These are phyloP conservation scores for Aspergillus sp. DNA, from an alignment of 2,329 filamentous ascomycete species.

Conservation along the genomic window DNA sequence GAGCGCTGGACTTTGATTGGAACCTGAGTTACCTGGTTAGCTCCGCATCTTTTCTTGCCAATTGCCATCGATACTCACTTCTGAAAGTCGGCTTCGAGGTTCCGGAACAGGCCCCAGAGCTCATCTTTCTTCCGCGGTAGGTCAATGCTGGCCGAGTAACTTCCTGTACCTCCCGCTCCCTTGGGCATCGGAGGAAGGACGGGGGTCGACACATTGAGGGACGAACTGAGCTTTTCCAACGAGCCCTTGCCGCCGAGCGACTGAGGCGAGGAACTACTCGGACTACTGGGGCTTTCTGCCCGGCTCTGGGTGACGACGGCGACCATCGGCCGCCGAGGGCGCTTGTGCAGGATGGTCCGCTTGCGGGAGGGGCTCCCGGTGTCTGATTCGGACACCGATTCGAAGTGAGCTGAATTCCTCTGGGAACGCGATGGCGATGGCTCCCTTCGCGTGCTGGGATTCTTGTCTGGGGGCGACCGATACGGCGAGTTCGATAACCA, in stretches of 20 bases:
- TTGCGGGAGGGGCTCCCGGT: constrained; percentile 23
- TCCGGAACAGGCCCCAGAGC: constrained; percentile 66
- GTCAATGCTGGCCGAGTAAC: constrained; percentile 30
- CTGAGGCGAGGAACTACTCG: constrained; percentile 39
- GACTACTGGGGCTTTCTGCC: constrained; percentile 33
- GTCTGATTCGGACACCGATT: constrained; percentile 18
- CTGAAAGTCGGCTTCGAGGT: constrained; percentile 66
- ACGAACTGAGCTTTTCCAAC: constrained; percentile 45
- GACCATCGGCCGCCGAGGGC: constrained; percentile 40
- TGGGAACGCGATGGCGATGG: constrained; percentile 23
- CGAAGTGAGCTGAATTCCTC: constrained; percentile 17
- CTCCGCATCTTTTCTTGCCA: not conserved
- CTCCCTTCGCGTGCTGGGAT: constrained; percentile 28
- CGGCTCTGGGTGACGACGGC: constrained; percentile 37
- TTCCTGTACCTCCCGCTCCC: constrained; percentile 41
- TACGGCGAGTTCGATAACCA: constrained; percentile 47
- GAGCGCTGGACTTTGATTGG: constrained; percentile 66
- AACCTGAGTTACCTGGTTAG: constrained; percentile 52
- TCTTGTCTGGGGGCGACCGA: constrained; percentile 45
- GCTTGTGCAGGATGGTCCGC: constrained; percentile 35
- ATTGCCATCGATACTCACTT: constrained; percentile 49
- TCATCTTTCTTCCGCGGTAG: constrained; percentile 64
- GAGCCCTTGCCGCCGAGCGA: constrained; percentile 44
- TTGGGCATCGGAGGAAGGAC: constrained; percentile 49
- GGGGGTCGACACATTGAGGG: constrained; percentile 44